These are phyloP conservation scores for Udeniomyces megalosporus DNA, from an alignment of 768 basidiomycete species.

Conservation along the genomic window DNA sequence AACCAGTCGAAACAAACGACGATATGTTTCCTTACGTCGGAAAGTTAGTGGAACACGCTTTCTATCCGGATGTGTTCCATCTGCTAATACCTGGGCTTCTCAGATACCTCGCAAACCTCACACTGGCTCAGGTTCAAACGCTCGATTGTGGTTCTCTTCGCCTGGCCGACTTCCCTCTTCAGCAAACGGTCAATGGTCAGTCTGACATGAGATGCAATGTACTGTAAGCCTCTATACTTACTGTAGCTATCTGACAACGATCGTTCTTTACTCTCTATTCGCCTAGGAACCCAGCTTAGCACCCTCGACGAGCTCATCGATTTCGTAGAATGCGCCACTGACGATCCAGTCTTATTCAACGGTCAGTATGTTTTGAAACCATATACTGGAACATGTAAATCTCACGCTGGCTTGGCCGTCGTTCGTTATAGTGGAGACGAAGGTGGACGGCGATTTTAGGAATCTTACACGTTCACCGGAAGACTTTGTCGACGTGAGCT, in stretches of 20 bases:
- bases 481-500: constrained; percentile 23
- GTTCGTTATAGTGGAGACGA: constrained; percentile 52
- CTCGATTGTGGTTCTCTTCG: constrained; percentile 59
- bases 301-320: constrained; percentile 59
- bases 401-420: constrained; percentile 28
- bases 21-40: constrained; percentile 24
- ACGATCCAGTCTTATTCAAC: constrained; percentile 28
- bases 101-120: constrained; percentile 50
- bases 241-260: not conserved
- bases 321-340: constrained; percentile 55
- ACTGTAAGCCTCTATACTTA: not conserved
- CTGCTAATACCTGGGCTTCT: not conserved
- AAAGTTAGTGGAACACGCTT: constrained; percentile 5
- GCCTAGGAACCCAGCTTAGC: constrained; percentile 52
- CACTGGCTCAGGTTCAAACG: constrained; percentile 60
- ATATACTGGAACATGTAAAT: not conserved
- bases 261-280: constrained; percentile 49
- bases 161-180: constrained; percentile 30
- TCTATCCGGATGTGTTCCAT: not conserved
- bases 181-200: constrained; percentile 13
- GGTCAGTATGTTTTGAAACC: not conserved
- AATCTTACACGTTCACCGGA: constrained; percentile 23
- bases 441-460: constrained; percentile 21
- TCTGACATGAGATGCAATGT: not conserved
- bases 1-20: constrained; percentile 32